These are phyloP conservation scores for Arabidopsis thaliana DNA, from an alignment of 345 rosid species.

Conservation along the genomic window TAIR10.1 NC_003070.9:6160501-6161000, in stretches of 20 bases:
- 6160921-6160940: slow-evolving; percentile 31
- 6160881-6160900: slow-evolving; percentile 33
- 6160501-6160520: background rate
- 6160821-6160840: slow-evolving; percentile 37
- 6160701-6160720: slow-evolving; percentile 44
- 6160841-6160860: slow-evolving; percentile 35
- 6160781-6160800: slow-evolving; percentile 28
- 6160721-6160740: slow-evolving; percentile 47
- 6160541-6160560: background rate
- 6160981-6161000: slow-evolving; percentile 27
- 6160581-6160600: slow-evolving; percentile 45
- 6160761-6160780: slow-evolving; percentile 31
- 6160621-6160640: slow-evolving; percentile 13
- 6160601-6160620: slow-evolving; percentile 18
- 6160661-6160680: slow-evolving; percentile 47
- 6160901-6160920: slow-evolving; percentile 30
- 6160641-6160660: slow-evolving; percentile 48
- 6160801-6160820: slow-evolving; percentile 40
- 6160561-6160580: slow-evolving; percentile 5
- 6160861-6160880: slow-evolving; percentile 33
- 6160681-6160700: slow-evolving; percentile 25
- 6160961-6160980: slow-evolving; percentile 29
- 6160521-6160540: background rate
- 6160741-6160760: slow-evolving; percentile 32
- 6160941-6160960: slow-evolving; percentile 11